Base-by-base conservation (phyloP, 2,329 filamentous ascomycete genomes). In the Zalaria obscura region DNA sequence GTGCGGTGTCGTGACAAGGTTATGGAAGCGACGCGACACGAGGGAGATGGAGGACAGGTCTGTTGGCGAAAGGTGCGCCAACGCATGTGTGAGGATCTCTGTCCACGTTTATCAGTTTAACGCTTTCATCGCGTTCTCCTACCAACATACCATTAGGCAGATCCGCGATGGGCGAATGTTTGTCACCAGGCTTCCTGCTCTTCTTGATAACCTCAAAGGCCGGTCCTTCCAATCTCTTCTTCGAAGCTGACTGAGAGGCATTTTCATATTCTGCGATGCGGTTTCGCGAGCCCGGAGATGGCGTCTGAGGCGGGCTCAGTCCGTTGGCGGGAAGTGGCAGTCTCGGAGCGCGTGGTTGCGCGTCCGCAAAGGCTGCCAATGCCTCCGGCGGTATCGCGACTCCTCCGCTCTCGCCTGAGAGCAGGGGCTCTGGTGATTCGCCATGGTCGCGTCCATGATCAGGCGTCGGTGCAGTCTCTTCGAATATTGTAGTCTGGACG, bases 51-150 rank as follows among this genome's bases (percentile, higher is more conserved):
- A 75, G 11, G 81, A 78, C 52, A 96, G 75, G 25, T 89, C 87
- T 47, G 84, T 76, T 6, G 88, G 86, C 40, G 88, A 81, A 40
- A 98, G 69, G 64, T 96, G 84, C 33, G 91, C 94, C 43, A 96
- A 66, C 28, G 93, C 79, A 54, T 95, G 87, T 7, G 85, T 94
- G 60, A 96, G 63, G 43, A 96, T 80, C 70, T 98, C 91, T 95
- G 61, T 31, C 43, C 18, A 18, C 18, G 18, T 18, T 18, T 18
- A 18, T 18, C 18, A 18, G 18, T 18, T 18, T 18, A 18, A 18
- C 18, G 18, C 18, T 18, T 18, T 18, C 18, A 18, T 18, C 18
- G 18, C 18, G 18, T 18, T 18, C 18, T 18, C 18, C 18, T 18
- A 18, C 18, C 18, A 18, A 47, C 72, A 52, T 65, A 93, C 88